phyloP scores from a whole-genome alignment of 352 stramenopile species.

The Aphanomyces stellatus region DNA sequence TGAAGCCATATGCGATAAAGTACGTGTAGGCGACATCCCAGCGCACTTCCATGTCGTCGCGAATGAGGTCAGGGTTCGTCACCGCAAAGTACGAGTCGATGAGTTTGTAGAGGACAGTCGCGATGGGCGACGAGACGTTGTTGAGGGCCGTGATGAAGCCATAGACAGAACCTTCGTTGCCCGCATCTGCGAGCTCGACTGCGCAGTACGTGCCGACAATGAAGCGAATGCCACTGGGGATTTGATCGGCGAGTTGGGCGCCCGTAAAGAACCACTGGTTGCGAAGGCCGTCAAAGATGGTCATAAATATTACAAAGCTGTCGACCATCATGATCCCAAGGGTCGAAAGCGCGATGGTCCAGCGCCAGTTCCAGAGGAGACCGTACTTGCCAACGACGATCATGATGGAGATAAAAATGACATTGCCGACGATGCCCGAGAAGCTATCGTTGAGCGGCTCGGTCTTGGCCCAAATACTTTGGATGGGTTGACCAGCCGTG shows the following conservation, averaged over 20 bases:
- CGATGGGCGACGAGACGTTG: constrained; percentile 18
- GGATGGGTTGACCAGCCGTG: constrained; percentile 45
- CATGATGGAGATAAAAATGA: constrained; percentile 28
- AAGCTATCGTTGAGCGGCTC: constrained; percentile 50
- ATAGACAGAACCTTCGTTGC: constrained; percentile 21
- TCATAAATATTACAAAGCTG: constrained; percentile 19
- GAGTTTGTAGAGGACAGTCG: constrained; percentile 11
- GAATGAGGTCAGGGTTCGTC: not conserved
- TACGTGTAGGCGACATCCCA: constrained; percentile 20
- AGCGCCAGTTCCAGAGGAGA: constrained; percentile 24
- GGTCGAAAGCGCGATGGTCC: constrained; percentile 1
- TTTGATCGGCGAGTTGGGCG: not conserved
- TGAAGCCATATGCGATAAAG: constrained; percentile 18
- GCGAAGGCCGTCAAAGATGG: constrained; percentile 19
- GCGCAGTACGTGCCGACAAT: constrained; percentile 18
- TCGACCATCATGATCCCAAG: constrained; percentile 3
- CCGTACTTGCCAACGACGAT: constrained; percentile 44
- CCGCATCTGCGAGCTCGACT: constrained; percentile 21
- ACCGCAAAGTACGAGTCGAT: not conserved
- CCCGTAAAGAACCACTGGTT: constrained; percentile 8
- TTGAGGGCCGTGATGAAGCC: constrained; percentile 22
- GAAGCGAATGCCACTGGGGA: constrained; percentile 10
- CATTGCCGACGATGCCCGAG: constrained; percentile 21
- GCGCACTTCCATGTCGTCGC: constrained; percentile 14
- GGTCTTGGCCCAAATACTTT: constrained; percentile 28